A percentile compares a stretch with the other conserved stretches of the same genome.
These are phyloP conservation scores for Syzygium syzygioides DNA, from an alignment of 441 rosid species.

Conservation along the genomic window DNA sequence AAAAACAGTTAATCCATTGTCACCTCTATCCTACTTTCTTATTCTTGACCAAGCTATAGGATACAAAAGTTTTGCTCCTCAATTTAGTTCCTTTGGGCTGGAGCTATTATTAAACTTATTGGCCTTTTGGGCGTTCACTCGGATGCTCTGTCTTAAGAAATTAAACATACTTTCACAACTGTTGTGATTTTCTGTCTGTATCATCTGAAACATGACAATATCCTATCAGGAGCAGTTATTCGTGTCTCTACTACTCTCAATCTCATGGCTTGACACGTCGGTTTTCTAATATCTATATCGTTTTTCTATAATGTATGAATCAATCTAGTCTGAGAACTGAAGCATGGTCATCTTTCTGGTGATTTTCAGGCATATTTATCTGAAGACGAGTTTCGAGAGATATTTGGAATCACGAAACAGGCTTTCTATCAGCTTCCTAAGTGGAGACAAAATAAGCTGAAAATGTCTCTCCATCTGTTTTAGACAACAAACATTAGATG, in stretches of 20 bases:
- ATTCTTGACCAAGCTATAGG: not conserved
- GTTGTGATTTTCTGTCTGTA: not conserved
- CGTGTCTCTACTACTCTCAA: not conserved
- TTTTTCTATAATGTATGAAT: not conserved
- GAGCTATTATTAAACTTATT: not conserved
- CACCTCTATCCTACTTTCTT: not conserved
- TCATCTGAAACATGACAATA: not conserved
- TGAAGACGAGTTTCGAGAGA: conserved; percentile 58
- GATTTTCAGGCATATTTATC: conserved; percentile 58
- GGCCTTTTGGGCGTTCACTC: not conserved
- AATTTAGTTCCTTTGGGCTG: not conserved
- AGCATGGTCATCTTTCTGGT: not conserved
- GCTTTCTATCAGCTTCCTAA: conserved; percentile 66
- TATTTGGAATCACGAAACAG: conserved; percentile 39
- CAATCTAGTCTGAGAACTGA: not conserved
- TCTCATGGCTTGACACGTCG: not conserved
- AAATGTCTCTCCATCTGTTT: conserved; percentile 52
- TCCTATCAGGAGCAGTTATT: not conserved
- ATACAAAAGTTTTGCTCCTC: not conserved
- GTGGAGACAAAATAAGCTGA: conserved; percentile 84
- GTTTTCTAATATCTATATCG: not conserved
- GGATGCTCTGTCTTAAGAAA: not conserved
- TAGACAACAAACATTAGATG: conserved; percentile 13
- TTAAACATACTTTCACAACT: not conserved
- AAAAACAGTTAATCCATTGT: not conserved